Percentiles rank a stretch among this genome's conserved stretches.
phyloP scores from a whole-genome alignment of 208 protist species.

The Acanthamoeba triangularis region DNA sequence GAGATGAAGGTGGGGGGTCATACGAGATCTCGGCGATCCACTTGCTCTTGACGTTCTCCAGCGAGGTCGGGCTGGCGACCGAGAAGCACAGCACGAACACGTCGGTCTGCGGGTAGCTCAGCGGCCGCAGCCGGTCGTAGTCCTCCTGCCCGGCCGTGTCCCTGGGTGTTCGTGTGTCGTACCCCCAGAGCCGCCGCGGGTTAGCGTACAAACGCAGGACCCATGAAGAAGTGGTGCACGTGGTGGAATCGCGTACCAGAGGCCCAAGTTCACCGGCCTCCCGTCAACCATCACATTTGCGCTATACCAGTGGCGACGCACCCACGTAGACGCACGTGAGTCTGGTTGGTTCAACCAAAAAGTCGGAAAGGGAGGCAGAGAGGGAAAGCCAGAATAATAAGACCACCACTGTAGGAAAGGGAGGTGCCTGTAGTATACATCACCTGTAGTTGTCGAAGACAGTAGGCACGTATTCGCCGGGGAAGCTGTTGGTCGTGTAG shows the following conservation, averaged over 20 bases:
- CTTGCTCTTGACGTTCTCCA: conserved; percentile 9
- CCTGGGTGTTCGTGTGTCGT: neutral
- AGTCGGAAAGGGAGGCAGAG: too few relatives aligned
- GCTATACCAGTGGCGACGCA: neutral
- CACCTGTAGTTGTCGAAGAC: conserved; percentile 90
- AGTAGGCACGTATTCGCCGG: conserved; percentile 88
- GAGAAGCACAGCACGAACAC: conserved; percentile 62
- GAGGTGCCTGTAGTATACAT: too few relatives aligned
- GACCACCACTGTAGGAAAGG: too few relatives aligned
- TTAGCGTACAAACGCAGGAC: neutral
- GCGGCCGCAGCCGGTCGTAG: conserved; percentile 56
- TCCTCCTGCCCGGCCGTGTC: conserved; percentile 6
- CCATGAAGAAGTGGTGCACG: too few relatives aligned
- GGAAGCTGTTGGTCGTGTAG: conserved; percentile 93
- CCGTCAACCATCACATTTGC: conserved; percentile 87
- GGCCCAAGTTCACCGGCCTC: conserved; percentile 92
- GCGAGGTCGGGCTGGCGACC: neutral
- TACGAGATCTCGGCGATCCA: conserved; percentile 55
- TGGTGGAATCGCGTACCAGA: conserved; percentile 86
- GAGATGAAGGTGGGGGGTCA: too few relatives aligned
- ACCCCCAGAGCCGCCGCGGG: too few relatives aligned
- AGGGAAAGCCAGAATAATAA: too few relatives aligned
- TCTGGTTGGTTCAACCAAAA: neutral
- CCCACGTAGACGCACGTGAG: too few relatives aligned
- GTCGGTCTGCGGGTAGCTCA: conserved; percentile 46